phyloP scores from a whole-genome alignment of 495 filamentous ascomycete species.

The Annulohypoxylon moriforme region DNA sequence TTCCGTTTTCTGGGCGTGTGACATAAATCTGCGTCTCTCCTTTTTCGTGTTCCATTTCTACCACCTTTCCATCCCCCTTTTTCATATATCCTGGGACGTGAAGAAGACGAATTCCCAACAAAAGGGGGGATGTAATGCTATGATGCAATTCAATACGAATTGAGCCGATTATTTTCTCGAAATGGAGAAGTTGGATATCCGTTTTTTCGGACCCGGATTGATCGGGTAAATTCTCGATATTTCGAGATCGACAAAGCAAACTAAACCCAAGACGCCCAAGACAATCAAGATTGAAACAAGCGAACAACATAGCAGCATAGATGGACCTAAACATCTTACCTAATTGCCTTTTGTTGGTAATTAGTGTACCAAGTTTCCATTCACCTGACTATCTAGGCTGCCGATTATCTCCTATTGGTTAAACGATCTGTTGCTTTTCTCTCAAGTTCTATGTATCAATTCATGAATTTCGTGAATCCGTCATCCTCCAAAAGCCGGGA shows the following conservation, averaged over 20 bases:
- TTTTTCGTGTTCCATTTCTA: conserved; percentile 26
- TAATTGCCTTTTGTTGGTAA: conserved; percentile 13
- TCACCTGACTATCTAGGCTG: not conserved
- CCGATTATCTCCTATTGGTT: conserved; percentile 11
- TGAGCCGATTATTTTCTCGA: conserved; percentile 6
- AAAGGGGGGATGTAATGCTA: conserved; percentile 21
- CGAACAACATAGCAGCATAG: no score
- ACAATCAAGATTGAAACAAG: not conserved
- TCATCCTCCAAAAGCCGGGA: conserved; percentile 15
- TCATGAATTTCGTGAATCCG: not conserved
- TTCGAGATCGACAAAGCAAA: conserved; percentile 40
- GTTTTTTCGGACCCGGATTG: conserved; percentile 16
- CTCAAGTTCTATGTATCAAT: not conserved
- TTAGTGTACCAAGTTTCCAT: not conserved
- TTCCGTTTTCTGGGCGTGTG: conserved; percentile 37
- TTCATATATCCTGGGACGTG: conserved; percentile 6
- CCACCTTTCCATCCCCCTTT: not conserved
- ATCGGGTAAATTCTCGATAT: conserved; percentile 43
- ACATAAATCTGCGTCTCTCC: conserved; percentile 42
- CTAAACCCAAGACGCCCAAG: conserved; percentile 7
- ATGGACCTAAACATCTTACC: conserved; percentile 4
- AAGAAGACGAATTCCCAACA: conserved; percentile 24
- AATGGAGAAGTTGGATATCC: conserved; percentile 21
- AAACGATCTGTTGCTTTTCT: not conserved
- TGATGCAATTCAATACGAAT: conserved; percentile 37